phyloP scores from a whole-genome alignment of 192 early-diverging fungal species.

The Linnemannia exigua region DNA sequence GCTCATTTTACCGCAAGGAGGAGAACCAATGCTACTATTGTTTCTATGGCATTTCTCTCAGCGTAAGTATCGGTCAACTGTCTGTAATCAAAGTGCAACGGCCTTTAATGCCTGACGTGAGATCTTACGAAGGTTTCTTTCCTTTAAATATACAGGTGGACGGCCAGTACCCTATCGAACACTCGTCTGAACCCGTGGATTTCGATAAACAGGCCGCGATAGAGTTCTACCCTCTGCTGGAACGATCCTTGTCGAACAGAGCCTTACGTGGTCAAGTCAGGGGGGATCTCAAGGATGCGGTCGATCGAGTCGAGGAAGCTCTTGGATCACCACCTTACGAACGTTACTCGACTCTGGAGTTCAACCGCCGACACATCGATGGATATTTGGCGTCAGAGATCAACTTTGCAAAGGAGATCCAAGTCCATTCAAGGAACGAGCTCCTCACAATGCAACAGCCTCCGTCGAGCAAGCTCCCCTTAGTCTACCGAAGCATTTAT shows the following conservation, averaged over 20 bases:
- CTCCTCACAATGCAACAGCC: constrained; percentile 47
- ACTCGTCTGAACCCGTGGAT: constrained; percentile 59
- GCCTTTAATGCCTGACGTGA: neutral
- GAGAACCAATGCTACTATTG: constrained; percentile 79
- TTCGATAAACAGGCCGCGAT: constrained; percentile 70
- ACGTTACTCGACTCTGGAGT: constrained; percentile 48
- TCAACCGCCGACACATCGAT: constrained; percentile 57
- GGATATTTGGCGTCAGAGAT: constrained; percentile 55
- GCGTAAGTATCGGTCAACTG: constrained; percentile 53
- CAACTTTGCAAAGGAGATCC: constrained; percentile 49
- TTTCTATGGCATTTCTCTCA: constrained; percentile 70
- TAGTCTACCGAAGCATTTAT: constrained; percentile 69
- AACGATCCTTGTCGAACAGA: constrained; percentile 57
- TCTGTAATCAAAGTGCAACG: neutral
- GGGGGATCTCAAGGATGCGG: constrained; percentile 71
- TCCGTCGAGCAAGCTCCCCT: constrained; percentile 43
- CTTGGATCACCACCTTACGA: constrained; percentile 68
- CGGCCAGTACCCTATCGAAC: constrained; percentile 64
- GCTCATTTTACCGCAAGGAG: constrained; percentile 58
- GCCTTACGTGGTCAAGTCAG: constrained; percentile 59
- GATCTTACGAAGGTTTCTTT: neutral
- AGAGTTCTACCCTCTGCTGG: constrained; percentile 66
- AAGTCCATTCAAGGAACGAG: constrained; percentile 18
- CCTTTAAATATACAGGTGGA: constrained; percentile 55
- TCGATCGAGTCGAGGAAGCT: constrained; percentile 68